A percentile compares a stretch with the other conserved stretches of the same genome.
Evolutionary conservation across 2,329 filamentous ascomycete species (phyloP).

Genomic region (Talaromyces sp.): DNA sequence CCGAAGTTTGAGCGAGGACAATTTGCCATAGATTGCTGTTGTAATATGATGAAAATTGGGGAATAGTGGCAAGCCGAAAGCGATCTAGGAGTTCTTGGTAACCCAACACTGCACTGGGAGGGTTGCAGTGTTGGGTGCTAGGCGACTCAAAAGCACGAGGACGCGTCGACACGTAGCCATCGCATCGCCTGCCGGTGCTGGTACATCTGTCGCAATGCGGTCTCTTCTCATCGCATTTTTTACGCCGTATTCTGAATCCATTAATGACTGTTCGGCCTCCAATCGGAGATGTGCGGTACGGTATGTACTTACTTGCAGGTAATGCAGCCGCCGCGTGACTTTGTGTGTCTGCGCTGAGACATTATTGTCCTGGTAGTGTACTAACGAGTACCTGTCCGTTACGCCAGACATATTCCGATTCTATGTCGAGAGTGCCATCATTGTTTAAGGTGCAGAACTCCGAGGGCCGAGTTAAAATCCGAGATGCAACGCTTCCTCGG

Average conservation of each 20-base stretch:
- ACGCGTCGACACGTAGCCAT: slow-evolving; percentile 22
- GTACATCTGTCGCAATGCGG: slow-evolving; percentile 29
- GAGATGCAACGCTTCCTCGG: background rate
- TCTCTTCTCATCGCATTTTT: slow-evolving; percentile 33
- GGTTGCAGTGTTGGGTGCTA: background rate
- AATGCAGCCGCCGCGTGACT: slow-evolving; percentile 5
- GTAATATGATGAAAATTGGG: slow-evolving; percentile 7
- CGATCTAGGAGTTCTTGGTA: background rate
- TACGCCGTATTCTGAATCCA: slow-evolving; percentile 18
- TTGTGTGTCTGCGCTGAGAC: background rate
- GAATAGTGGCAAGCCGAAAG: slow-evolving; percentile 1
- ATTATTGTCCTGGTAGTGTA: background rate
- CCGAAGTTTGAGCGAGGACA: slow-evolving; percentile 6
- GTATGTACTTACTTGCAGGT: slow-evolving; percentile 7
- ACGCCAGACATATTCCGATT: too few species aligned
- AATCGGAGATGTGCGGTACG: background rate
- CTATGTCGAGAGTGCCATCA: too few species aligned
- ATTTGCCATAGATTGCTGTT: slow-evolving; percentile 7
- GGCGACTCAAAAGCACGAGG: background rate
- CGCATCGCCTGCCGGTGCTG: slow-evolving; percentile 32
- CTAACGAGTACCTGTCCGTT: too few species aligned
- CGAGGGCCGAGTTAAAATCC: background rate
- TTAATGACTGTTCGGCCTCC: background rate
- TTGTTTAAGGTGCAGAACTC: background rate
- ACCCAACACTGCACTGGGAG: background rate